Percentiles rank a stretch among this genome's conserved stretches.
phyloP scores from a whole-genome alignment of 1,139 yeast species.

The Blastobotrys persicus region DNA sequence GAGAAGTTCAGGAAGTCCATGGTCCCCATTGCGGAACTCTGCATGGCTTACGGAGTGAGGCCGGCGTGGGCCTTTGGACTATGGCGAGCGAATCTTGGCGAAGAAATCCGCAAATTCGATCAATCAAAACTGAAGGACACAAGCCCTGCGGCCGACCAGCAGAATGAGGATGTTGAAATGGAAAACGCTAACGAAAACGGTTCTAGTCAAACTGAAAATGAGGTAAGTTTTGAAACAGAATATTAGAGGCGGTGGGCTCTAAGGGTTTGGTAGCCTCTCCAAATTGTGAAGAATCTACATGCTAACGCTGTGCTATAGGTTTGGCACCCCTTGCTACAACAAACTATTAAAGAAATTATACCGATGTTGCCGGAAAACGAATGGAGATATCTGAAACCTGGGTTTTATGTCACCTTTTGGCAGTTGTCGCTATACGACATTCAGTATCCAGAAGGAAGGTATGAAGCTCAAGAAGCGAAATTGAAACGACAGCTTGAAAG shows the following conservation, averaged over 20 bases:
- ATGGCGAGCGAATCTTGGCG: slow-evolving; percentile 58
- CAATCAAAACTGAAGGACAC: slow-evolving; percentile 11
- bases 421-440: slow-evolving; percentile 71
- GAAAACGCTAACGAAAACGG: slow-evolving; percentile 9
- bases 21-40: slow-evolving; percentile 48
- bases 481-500: slow-evolving; percentile 21
- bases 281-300: too few relatives aligned
- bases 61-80: slow-evolving; percentile 73
- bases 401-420: slow-evolving; percentile 69
- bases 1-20: slow-evolving; percentile 43
- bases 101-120: slow-evolving; percentile 32
- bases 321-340: slow-evolving; percentile 32
- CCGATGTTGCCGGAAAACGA: slow-evolving; percentile 33
- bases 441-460: slow-evolving; percentile 51
- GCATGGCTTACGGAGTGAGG: slow-evolving; percentile 51
- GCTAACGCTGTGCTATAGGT: slow-evolving; percentile 8
- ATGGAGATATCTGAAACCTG: slow-evolving; percentile 43
- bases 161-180: slow-evolving; percentile 5
- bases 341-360: slow-evolving; percentile 25
- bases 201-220: slow-evolving; percentile 16
- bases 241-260: too few relatives aligned
- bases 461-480: slow-evolving; percentile 46
- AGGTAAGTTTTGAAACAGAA: background rate
- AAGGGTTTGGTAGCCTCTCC: too few relatives aligned
- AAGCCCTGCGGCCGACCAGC: background rate